A percentile compares a stretch with the other conserved stretches of the same genome.
These are phyloP conservation scores for Citrus australasica DNA, from an alignment of 345 rosid species.

Conservation along the genomic window DNA sequence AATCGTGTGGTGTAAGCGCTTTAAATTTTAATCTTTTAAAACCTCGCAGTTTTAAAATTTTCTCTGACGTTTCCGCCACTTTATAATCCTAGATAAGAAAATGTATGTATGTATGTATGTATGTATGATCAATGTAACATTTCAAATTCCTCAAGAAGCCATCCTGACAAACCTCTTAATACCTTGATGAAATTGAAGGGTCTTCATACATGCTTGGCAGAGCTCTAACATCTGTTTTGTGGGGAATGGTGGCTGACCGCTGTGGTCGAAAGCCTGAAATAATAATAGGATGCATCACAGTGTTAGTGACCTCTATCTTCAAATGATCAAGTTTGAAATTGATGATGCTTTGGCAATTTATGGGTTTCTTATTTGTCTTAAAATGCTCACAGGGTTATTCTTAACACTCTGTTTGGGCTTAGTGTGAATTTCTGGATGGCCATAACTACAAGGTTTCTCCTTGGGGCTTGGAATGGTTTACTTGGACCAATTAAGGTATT, in stretches of 20 bases:
- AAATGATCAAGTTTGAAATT: slow-evolving; percentile 1
- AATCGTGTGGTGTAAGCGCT: too few species aligned
- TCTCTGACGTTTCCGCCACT: too few species aligned
- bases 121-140: too few species aligned
- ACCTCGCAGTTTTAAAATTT: too few species aligned
- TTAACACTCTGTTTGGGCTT: slow-evolving; percentile 82
- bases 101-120: too few species aligned
- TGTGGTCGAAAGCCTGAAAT: slow-evolving; percentile 89
- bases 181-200: too few species aligned
- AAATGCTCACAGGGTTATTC: slow-evolving; percentile 53
- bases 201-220: slow-evolving; percentile 74
- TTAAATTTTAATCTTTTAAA: too few species aligned
- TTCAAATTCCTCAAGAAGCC: too few species aligned
- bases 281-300: slow-evolving; percentile 56
- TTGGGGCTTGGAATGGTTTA: too few species aligned
- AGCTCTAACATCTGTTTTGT: slow-evolving; percentile 75
- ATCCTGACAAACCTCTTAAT: too few species aligned
- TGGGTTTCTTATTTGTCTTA: neutral
- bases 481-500: too few species aligned
- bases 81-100: too few species aligned
- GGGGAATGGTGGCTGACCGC: slow-evolving; percentile 88
- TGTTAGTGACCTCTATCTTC: slow-evolving; percentile 48
- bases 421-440: slow-evolving; percentile 94
- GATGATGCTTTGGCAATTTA: neutral
- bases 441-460: slow-evolving; percentile 46